phyloP scores from a whole-genome alignment of 2,329 filamentous ascomycete species.

The Diaporthe sp. region DNA sequence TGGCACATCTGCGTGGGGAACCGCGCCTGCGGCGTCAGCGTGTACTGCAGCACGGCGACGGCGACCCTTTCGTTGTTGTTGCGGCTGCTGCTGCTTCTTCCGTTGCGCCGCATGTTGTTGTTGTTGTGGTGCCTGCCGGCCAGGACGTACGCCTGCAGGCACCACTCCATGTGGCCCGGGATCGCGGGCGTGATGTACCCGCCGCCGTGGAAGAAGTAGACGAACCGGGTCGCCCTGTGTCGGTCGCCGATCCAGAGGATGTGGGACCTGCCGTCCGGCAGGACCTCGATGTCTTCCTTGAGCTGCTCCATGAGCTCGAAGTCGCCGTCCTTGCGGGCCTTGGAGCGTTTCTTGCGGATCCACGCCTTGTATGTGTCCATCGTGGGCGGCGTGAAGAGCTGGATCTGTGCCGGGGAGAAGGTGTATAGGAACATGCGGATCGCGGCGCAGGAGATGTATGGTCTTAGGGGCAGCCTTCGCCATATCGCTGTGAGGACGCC shows the following conservation, averaged over 20 bases:
- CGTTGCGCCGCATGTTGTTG: background rate
- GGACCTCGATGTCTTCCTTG: constrained; percentile 29
- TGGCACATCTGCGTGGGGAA: constrained; percentile 52
- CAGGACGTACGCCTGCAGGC: constrained; percentile 35
- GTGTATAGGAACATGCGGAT: constrained; percentile 37
- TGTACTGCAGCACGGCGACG: constrained; percentile 54
- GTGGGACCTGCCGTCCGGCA: constrained; percentile 33
- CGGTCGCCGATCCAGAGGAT: constrained; percentile 40
- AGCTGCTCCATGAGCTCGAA: constrained; percentile 35
- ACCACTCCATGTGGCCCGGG: constrained; percentile 40
- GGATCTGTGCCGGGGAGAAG: constrained; percentile 36
- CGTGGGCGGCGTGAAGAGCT: constrained; percentile 27
- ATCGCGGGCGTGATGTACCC: constrained; percentile 37
- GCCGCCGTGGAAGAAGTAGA: constrained; percentile 39
- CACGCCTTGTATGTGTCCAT: constrained; percentile 30
- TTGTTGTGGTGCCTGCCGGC: background rate
- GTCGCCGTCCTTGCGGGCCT: constrained; percentile 8
- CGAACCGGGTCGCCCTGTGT: constrained; percentile 28
- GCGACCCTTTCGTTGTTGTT: constrained; percentile 44
- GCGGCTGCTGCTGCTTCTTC: background rate
- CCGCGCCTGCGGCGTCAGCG: constrained; percentile 49
- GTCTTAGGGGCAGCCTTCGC: constrained; percentile 15
- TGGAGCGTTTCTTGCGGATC: constrained; percentile 3
- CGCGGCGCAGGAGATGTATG: constrained; percentile 23
- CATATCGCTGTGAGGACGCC: constrained; percentile 16